Evolutionary conservation across 1,284 basidiomycete genomes (phyloP), one percentile per base, ranked within the genome.

Genomic region (Microstroma glucosiphilum): DNA sequence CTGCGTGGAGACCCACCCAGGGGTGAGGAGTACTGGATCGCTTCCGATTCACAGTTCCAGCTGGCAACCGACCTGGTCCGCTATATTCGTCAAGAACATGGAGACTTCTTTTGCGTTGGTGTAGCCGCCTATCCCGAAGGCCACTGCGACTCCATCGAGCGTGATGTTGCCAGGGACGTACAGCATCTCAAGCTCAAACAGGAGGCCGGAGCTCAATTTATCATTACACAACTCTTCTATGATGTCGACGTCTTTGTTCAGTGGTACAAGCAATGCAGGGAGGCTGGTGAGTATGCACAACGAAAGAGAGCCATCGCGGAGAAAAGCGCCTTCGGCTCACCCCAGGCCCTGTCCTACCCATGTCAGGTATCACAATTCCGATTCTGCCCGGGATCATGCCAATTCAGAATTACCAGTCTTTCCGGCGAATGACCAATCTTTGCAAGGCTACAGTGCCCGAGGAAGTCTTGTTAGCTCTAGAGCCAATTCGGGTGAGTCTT

Each of bases 361-460:
- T 37, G 4, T 4, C 30, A 37, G 94, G 93, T 40, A 93, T 99
- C 76, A 85, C 82, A 0, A 85, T 93, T 13, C 93, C 94, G 0
- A 88, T 98, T 71, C 88, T 98, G 60, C 92, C 96, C 1, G 92
- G 93, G 6, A 87, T 98, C 65, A 97, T 98, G 93, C 96, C 96
- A 0, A 91, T 99, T 63, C 96, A 98, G 78, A 96, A 90, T 49
- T 96, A 92, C 77, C 86, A 88, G 21, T 93, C 92, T 0, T 98
- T 98, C 81, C 83, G 89, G 57, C 88, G 96, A 59, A 83, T 97
- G 68, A 90, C 89, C 46, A 94, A 93, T 76, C 83, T 98, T 25
- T 92, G 90, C 70, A 90, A 90, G 43, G 87, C 88, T 1, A 84
- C 84, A 26, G 87, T 96, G 2, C 96, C 96, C 0, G 81, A 84